A percentile compares a stretch with the other conserved stretches of the same genome.
These are phyloP conservation scores for Thoreauomyces humboldtii DNA, from an alignment of 192 early-diverging fungal species.

Conservation along the genomic window DNA sequence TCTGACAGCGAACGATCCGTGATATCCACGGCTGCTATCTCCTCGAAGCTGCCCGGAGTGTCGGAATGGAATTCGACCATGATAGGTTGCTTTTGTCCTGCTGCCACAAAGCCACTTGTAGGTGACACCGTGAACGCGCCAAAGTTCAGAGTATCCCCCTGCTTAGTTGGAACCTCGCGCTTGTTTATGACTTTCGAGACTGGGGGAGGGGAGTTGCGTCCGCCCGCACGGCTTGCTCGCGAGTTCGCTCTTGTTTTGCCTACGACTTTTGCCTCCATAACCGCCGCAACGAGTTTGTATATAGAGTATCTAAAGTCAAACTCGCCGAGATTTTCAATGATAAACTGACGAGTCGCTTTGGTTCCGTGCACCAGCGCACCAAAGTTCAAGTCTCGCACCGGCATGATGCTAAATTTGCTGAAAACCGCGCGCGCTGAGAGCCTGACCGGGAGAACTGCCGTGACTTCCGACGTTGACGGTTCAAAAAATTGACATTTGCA, in stretches of 20 bases:
- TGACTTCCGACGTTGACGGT: slow-evolving; percentile 56
- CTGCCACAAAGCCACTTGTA: slow-evolving; percentile 43
- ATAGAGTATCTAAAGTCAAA: slow-evolving; percentile 64
- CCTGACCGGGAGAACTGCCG: slow-evolving; percentile 51
- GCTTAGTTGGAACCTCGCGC: slow-evolving; percentile 50
- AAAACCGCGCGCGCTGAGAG: slow-evolving; percentile 54
- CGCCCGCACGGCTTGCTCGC: slow-evolving; percentile 36
- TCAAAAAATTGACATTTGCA: slow-evolving; percentile 62
- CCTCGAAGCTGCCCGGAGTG: slow-evolving; percentile 54
- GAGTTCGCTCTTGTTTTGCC: slow-evolving; percentile 42
- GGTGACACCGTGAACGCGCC: slow-evolving; percentile 61
- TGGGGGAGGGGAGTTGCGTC: slow-evolving; percentile 39
- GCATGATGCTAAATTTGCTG: slow-evolving; percentile 54
- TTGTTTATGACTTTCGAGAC: slow-evolving; percentile 32
- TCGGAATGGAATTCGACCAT: slow-evolving; percentile 65
- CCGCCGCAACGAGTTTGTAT: slow-evolving; percentile 47
- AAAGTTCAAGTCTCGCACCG: slow-evolving; percentile 60
- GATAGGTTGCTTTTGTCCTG: slow-evolving; percentile 53
- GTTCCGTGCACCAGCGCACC: slow-evolving; percentile 58
- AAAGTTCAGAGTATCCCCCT: slow-evolving; percentile 54
- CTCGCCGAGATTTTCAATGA: slow-evolving; percentile 61
- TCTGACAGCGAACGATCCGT: slow-evolving; percentile 51
- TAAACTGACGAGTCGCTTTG: slow-evolving; percentile 53
- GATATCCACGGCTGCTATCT: slow-evolving; percentile 58
- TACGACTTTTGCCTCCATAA: slow-evolving; percentile 31